Evolutionary conservation across 2,329 filamentous ascomycete species (phyloP), one percentile per base, ranked within the genome.

Genomic region (Claviceps africana): DNA sequence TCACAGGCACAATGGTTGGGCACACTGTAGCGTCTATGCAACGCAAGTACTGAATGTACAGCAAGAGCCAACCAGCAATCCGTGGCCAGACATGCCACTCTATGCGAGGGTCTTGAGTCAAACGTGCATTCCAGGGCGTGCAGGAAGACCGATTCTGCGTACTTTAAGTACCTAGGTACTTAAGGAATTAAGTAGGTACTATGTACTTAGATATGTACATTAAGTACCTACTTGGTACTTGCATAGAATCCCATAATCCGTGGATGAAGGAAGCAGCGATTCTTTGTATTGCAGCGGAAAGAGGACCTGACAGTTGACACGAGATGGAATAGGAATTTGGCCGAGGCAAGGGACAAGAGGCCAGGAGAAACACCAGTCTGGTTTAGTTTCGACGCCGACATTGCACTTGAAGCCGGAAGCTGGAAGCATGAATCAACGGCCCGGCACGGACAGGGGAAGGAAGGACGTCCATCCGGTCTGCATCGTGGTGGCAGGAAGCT

Each of bases 21-120:
- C 22, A 21, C 22, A 19, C 35, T 28, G 9, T n/a, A n/a, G n/a
- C n/a, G n/a, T n/a, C n/a, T n/a, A n/a, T 35, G 28, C 45, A 31
- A n/a, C n/a, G n/a, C n/a, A 11, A 40, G 50, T 19, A 33, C 33
- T 43, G 45, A 31, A 39, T 17, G 25, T 44, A n/a, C 52, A 51
- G 52, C 52, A 54, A 51, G 52, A 54, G 49, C 52, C 48, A 54
- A 30, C 37, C 28, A 54, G 52, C 30, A 51, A 31, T 48, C 45
- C 52, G 49, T 48, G 49, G 51, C 33, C 48, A 52, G 50, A 15
- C 21, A 30, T 46, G 19, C 31, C 30, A 46, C 52, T 45, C n/a
- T 48, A 48, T 19, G 40, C 28, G 45, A 47, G 43, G 21, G 19
- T 21, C 28, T 40, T 22, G 44, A 31, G 25, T n/a, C 43, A 48